Base-by-base conservation (phyloP, 495 filamentous ascomycete genomes). In the Podospora anserina region DNA sequence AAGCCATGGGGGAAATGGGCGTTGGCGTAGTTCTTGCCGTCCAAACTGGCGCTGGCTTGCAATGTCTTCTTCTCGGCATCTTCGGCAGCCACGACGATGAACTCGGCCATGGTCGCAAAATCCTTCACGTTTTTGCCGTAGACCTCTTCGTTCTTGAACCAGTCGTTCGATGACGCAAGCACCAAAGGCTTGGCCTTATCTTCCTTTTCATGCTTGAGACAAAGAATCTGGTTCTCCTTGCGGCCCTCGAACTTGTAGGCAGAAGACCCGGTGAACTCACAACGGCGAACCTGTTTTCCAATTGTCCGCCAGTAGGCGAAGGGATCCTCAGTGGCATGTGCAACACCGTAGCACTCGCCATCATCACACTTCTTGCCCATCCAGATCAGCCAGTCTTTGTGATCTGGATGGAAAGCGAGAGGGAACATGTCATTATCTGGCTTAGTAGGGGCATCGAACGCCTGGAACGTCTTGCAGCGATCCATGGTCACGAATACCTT, bases 91-190 rank as follows among this genome's bases (percentile, higher is more conserved):
- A 97, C 92, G 57, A 99, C 86, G 73, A 98, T 92, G 79, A 95
- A 99, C 71, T 97, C 94, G 26, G 90, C 87, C 92, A 96, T 97
- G 28, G 89, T 96, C 5, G 92, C 94, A 78, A 94, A 98, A 59
- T 90, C 88, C 56, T 90, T 88, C 67, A 97, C 89, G 67, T 93
- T 85, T 5, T 85, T 79, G 74, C 90, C 87, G 53, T 84, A 83
- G 0, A 85, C 80, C 32, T 83, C 76, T 27, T 79, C 77, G 28
- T 87, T 84, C n/a, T 83, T 80, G 72, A 95, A 94, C 78, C 87
- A 91, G 66, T 93, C 86, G 64, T 90, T 83, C 72, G 88, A 94
- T 39, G 89, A 89, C 15, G 92, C 72, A 30, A 99, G 84, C 62
- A 88, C 84, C 19, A 88, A 74, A n/a, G 88, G 84, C 28, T 86